Evolutionary conservation across 2,329 filamentous ascomycete species (phyloP).

Genomic region (Botrytis cinerea): DNA sequence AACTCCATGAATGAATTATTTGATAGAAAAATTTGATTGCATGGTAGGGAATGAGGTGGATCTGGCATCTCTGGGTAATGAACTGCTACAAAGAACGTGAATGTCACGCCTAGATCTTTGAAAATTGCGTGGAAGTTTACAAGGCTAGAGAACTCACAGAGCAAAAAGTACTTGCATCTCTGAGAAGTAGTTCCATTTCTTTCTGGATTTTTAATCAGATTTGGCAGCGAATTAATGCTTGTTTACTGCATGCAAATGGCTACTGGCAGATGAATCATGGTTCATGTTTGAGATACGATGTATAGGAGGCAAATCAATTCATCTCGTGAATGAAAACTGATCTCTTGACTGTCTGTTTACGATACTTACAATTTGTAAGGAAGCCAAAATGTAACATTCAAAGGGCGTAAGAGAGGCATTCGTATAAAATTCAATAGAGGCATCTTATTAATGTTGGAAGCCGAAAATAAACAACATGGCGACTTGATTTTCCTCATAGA

Average conservation of each 20-base stretch:
- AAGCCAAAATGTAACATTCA: background rate
- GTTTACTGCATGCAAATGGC: background rate
- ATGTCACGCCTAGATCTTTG: background rate
- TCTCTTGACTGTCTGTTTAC: no score
- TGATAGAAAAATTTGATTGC: background rate
- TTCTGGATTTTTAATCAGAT: no score
- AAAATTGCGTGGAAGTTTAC: background rate
- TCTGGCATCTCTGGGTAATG: background rate
- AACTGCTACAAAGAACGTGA: background rate
- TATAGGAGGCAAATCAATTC: no score
- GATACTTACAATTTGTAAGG: no score
- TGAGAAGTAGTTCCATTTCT: background rate
- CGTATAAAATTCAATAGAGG: no score
- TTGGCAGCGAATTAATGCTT: no score
- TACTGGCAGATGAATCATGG: background rate
- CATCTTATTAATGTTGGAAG: no score
- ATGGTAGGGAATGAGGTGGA: fast-evolving
- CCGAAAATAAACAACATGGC: no score
- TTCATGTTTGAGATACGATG: background rate
- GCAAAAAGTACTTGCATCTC: background rate
- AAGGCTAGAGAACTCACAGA: fast-evolving
- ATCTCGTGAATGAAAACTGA: no score
- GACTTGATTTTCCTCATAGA: no score
- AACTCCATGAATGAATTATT: background rate
- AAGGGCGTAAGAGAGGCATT: background rate